Conservation (phyloP, 768 basidiomycete genomes). For the Gymnopilus junonius region DNA sequence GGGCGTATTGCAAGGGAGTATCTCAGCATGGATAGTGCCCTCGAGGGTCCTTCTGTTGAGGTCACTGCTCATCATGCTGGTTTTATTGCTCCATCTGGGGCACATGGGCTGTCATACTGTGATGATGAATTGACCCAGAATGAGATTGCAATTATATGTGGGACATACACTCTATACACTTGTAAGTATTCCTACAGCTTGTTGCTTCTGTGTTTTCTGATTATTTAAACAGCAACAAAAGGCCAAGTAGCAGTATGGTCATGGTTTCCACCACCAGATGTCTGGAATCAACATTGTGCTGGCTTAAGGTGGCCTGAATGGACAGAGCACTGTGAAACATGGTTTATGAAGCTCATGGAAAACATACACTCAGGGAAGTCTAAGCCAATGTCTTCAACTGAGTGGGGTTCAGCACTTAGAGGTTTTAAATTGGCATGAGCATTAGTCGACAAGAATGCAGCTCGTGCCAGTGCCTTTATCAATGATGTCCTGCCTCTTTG, state of each 20-base stretch:
- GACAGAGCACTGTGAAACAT: background rate
- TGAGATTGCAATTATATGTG: too few species aligned
- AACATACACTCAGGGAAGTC: background rate
- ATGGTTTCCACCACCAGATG: background rate
- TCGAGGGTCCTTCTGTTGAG: constrained; percentile 16
- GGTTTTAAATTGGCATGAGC: background rate
- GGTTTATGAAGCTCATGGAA: background rate
- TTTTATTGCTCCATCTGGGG: background rate
- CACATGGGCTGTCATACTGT: background rate
- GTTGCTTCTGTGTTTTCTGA: background rate
- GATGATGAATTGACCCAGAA: constrained; percentile 11
- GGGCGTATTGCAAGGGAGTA: constrained; percentile 13
- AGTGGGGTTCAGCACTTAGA: background rate
- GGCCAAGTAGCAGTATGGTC: background rate
- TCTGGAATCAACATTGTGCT: background rate
- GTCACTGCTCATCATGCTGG: background rate
- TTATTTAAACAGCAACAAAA: background rate
- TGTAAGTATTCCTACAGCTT: background rate
- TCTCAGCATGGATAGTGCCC: constrained; percentile 2
- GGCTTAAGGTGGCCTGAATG: background rate
- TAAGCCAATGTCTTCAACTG: background rate
- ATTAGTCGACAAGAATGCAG: background rate
- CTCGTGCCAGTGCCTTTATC: background rate
- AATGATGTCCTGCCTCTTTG: background rate
- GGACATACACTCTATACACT: background rate